These are phyloP conservation scores for Puccinia hordei DNA, from an alignment of 1,284 basidiomycete genomes.

Conservation along the genomic window DNA sequence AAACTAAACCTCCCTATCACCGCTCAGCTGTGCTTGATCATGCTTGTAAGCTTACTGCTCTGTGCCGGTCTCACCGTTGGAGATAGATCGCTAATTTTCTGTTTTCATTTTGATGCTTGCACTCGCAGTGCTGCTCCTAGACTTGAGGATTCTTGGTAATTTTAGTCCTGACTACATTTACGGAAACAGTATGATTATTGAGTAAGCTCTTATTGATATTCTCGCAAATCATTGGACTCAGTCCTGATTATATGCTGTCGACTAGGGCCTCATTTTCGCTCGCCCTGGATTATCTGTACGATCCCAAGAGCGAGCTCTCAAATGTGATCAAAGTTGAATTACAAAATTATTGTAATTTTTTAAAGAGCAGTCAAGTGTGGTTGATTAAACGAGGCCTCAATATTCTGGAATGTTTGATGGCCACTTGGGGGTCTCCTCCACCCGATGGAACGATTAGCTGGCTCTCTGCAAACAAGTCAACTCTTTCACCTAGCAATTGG, in stretches of 20 bases:
- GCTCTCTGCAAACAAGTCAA: slow-evolving; percentile 24
- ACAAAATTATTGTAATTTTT: slow-evolving; percentile 31
- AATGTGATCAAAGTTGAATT: slow-evolving; percentile 44
- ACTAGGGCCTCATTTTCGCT: slow-evolving; percentile 46
- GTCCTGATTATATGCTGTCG: not conserved
- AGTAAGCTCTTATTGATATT: slow-evolving; percentile 21
- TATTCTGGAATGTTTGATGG: slow-evolving; percentile 47
- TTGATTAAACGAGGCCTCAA: slow-evolving; percentile 31
- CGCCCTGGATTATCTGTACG: slow-evolving; percentile 48
- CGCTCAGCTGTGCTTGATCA: slow-evolving; percentile 43
- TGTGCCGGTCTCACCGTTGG: not conserved
- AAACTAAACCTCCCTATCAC: slow-evolving; percentile 39
- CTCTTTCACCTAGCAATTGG: slow-evolving; percentile 31
- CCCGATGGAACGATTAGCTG: slow-evolving; percentile 38
- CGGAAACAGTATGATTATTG: slow-evolving; percentile 37
- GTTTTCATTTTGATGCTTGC: not conserved
- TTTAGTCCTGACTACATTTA: slow-evolving; percentile 48
- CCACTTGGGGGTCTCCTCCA: slow-evolving; percentile 42
- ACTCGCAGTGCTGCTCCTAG: slow-evolving; percentile 29
- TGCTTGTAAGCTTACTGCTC: slow-evolving; percentile 25
- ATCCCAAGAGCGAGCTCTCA: slow-evolving; percentile 29
- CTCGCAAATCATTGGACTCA: not conserved
- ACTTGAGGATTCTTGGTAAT: slow-evolving; percentile 17
- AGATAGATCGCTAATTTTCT: not conserved
- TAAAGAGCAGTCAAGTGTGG: slow-evolving; percentile 25